Base-by-base conservation (phyloP, 306 rosid genomes). In the Inga laurina region DNA sequence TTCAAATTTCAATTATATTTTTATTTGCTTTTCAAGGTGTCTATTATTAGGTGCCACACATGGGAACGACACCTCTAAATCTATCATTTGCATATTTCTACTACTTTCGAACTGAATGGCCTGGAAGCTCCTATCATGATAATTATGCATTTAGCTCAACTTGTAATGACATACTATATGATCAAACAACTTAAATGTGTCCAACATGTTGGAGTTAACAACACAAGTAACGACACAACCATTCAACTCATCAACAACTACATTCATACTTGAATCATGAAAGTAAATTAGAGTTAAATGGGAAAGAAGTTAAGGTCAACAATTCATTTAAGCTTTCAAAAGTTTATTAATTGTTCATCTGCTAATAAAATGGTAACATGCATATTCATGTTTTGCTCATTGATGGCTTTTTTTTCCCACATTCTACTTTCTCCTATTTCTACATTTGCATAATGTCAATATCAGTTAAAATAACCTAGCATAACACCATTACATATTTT, bases 391-490 rank as follows among this genome's bases (percentile, higher is more conserved):
- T 79, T 57, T 75, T 76, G 65, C 69, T 43, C 27, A 65, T 8
- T 18, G 46, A 30, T 64, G 43, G 45, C 19, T 7, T 52, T 75
- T 32, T 77, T 49, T 35, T 0, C 0, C 37, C 37, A 35, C 37
- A 0, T 35, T 22, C 30, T 22, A 76, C 65, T 77, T 65, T 35
- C 59, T 75, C 79, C 76, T 43, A 41, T 75, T 51, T 72, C 46
- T 51, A 49, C 72, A 78, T 74, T 14, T 66, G 74, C 46, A 62
- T 34, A 65, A 21, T 72, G 22, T 37, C 76, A 12, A 45, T 72
- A 30, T 22, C 54, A 86, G 48, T 30, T 16, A 59, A 75, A 84
- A 48, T 49, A 66, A 48, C 56, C 80, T 57, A 81, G 51, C n/a
- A 37, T 39, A 59, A 57, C 65, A 77, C 49, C 24, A 59, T 35